Conservation (phyloP, 1,284 basidiomycete species). For the Marasmius oreades region DNA sequence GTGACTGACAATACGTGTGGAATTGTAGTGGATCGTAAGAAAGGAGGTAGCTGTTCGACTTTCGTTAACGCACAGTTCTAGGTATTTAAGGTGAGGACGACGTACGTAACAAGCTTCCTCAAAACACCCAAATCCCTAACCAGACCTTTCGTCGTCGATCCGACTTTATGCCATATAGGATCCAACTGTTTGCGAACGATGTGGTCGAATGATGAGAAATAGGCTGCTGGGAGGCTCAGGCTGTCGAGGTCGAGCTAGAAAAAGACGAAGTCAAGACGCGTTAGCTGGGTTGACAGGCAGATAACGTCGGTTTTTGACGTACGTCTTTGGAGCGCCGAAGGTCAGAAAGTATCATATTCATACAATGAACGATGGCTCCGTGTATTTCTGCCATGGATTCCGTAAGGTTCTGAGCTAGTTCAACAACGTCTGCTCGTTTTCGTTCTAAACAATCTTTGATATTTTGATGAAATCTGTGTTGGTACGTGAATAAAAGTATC, state of each 20-base stretch:
- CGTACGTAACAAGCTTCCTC: slow-evolving; percentile 80
- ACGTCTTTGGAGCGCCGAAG: slow-evolving; percentile 89
- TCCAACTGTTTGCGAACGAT: no score
- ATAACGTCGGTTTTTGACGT: slow-evolving; percentile 20
- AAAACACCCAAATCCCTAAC: slow-evolving; percentile 88
- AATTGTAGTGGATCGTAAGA: slow-evolving; percentile 92
- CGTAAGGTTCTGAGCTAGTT: slow-evolving; percentile 86
- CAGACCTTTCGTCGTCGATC: slow-evolving; percentile 87
- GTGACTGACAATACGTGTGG: slow-evolving; percentile 88
- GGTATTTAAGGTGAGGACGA: no score
- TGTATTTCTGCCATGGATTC: slow-evolving; percentile 91
- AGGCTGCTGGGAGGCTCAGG: no score
- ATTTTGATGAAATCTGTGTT: slow-evolving; percentile 79
- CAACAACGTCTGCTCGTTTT: slow-evolving; percentile 87
- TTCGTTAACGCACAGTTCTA: not conserved
- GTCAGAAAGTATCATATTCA: slow-evolving; percentile 88
- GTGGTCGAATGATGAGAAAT: no score
- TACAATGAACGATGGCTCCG: slow-evolving; percentile 90
- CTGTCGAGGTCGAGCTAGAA: no score
- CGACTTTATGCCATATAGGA: slow-evolving; percentile 85
- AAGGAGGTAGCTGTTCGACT: slow-evolving; percentile 67
- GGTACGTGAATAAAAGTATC: not conserved
- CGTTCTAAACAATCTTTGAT: slow-evolving; percentile 80
- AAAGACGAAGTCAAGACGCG: slow-evolving; percentile 26
- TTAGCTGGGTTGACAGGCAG: no score